A percentile compares a stretch with the other conserved stretches of the same genome.
Conservation (phyloP, 192 early-diverging fungal genomes). For the Umbelopsis vinacea region DNA sequence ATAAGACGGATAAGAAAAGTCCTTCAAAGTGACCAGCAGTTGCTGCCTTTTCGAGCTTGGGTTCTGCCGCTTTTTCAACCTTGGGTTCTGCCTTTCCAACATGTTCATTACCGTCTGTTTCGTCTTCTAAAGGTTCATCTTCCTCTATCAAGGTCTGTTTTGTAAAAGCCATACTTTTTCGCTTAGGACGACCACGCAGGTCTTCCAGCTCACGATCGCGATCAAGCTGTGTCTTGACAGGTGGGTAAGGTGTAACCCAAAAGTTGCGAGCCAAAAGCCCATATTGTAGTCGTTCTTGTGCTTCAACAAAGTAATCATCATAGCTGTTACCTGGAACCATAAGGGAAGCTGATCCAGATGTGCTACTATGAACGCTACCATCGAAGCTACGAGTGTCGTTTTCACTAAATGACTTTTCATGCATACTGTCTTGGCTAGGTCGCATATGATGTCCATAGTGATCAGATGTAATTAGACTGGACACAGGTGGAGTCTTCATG, state of each 20-base stretch:
- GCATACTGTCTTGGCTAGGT: conserved; percentile 4
- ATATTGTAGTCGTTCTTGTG: conserved; percentile 42
- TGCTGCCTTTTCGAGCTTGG: background rate
- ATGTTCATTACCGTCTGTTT: background rate
- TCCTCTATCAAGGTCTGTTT: conserved; percentile 3
- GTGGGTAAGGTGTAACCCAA: conserved; percentile 44
- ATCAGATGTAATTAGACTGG: conserved; percentile 28
- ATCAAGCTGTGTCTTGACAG: conserved; percentile 33
- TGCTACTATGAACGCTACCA: conserved; percentile 7
- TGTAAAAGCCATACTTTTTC: conserved; percentile 25
- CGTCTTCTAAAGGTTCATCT: background rate
- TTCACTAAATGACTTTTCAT: background rate
- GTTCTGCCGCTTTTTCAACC: background rate
- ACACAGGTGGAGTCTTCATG: conserved; percentile 40
- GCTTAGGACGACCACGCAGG: conserved; percentile 28
- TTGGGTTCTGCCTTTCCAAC: background rate
- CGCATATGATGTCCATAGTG: conserved; percentile 14
- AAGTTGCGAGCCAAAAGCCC: conserved; percentile 43
- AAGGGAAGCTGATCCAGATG: conserved; percentile 20
- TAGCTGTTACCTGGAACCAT: conserved; percentile 44
- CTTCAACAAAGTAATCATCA: conserved; percentile 47
- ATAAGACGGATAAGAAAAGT: conserved; percentile 51
- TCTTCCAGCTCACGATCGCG: conserved; percentile 34
- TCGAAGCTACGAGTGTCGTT: conserved; percentile 2
- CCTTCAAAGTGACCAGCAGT: conserved; percentile 51